Percentiles rank a stretch among this genome's conserved stretches.
phyloP scores from a whole-genome alignment of 768 basidiomycete genomes.

The Antrodiella citrinella region DNA sequence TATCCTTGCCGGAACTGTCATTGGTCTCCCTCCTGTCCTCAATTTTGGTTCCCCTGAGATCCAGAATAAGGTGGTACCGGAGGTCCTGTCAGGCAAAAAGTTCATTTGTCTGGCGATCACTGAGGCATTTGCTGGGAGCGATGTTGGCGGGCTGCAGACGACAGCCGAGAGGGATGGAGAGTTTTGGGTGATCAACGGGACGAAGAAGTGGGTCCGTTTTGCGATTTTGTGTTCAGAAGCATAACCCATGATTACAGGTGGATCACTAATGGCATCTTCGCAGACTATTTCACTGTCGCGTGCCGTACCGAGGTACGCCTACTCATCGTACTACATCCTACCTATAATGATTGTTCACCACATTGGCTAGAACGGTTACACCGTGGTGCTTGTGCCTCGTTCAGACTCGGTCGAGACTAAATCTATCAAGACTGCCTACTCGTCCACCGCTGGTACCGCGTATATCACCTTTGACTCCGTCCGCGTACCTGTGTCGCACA shows the following conservation, averaged over 20 bases:
- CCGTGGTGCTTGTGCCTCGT: conserved; percentile 70
- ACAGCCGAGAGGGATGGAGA: conserved; percentile 81
- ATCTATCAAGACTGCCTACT: conserved; percentile 90
- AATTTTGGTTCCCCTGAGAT: conserved; percentile 81
- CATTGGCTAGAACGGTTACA: conserved; percentile 51
- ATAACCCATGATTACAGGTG: conserved; percentile 39
- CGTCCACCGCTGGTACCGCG: conserved; percentile 83
- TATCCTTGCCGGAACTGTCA: conserved; percentile 71
- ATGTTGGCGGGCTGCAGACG: conserved; percentile 78
- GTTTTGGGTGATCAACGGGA: conserved; percentile 84
- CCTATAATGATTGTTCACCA: too few relatives aligned
- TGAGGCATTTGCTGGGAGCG: conserved; percentile 90
- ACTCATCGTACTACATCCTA: background rate
- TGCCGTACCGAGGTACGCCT: conserved; percentile 57
- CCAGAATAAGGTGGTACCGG: conserved; percentile 60
- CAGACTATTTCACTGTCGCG: conserved; percentile 78
- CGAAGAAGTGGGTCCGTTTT: conserved; percentile 85
- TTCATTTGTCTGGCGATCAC: conserved; percentile 86
- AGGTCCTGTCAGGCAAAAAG: conserved; percentile 71
- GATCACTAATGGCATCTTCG: conserved; percentile 85
- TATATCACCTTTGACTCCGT: conserved; percentile 75
- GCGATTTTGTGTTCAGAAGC: background rate
- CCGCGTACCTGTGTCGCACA: conserved; percentile 79
- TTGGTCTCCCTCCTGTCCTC: conserved; percentile 82
- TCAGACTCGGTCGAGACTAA: conserved; percentile 73